These are phyloP conservation scores for Vigna unguiculata DNA, from an alignment of 306 rosid genomes.

Conservation along the genomic window DNA sequence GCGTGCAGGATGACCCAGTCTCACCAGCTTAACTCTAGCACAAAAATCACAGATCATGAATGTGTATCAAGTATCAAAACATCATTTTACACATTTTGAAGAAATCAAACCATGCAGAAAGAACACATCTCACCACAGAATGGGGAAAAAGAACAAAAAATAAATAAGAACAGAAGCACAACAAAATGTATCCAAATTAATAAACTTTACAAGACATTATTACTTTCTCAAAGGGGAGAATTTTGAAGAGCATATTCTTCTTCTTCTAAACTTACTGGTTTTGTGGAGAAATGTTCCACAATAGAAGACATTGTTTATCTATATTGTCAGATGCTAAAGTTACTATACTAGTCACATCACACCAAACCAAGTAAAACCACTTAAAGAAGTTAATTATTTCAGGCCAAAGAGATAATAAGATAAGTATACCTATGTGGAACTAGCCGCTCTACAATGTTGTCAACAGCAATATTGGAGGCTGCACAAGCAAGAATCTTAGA, in stretches of 20 bases:
- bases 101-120: constrained; percentile 37
- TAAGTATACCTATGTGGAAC: constrained; percentile 74
- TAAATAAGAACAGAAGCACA: constrained; percentile 9
- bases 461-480: constrained; percentile 99
- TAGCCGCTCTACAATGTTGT: constrained; percentile 96
- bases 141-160: constrained; percentile 14
- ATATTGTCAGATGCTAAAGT: constrained; percentile 15
- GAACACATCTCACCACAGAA: constrained; percentile 30
- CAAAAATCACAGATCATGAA: constrained; percentile 39
- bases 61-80: constrained; percentile 25
- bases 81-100: constrained; percentile 33
- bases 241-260: neutral
- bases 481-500: constrained; percentile 97
- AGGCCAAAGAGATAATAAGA: constrained; percentile 36
- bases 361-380: constrained; percentile 12
- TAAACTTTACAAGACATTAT: constrained; percentile 10
- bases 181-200: neutral
- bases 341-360: constrained; percentile 8
- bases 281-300: constrained; percentile 4
- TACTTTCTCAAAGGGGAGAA: constrained; percentile 22
- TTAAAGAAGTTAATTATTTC: constrained; percentile 1
- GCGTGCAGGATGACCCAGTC: constrained; percentile 99
- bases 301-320: neutral
- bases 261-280: constrained; percentile 17
- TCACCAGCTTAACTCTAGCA: constrained; percentile 90